Base-by-base conservation (phyloP, 192 early-diverging fungal species). In the Funneliformis geosporum region DNA sequence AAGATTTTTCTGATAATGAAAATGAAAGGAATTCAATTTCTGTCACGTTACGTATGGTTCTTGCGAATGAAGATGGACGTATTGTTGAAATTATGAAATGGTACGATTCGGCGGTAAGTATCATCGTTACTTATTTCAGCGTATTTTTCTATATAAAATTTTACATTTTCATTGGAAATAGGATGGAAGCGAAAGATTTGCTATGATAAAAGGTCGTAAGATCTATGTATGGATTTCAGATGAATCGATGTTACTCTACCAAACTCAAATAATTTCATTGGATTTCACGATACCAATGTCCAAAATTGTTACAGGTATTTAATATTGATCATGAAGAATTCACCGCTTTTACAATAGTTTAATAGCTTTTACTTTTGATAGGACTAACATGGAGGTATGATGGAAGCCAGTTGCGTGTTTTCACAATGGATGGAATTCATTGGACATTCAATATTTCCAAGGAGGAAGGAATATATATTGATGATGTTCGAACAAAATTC, bases 71-170 rank as follows among this genome's bases (percentile, higher is more conserved):
- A 39, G 77, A 79, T 60, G 14, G 27, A 25, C 66, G 61, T 21
- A 27, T 59, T 2, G 62, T 67, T 39, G 50, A 47, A 12, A 60
- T 79, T 38, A 70, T 70, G 28, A 79, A 79, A 59, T 79, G 77
- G 77, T 69, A 47, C 18, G 39, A 69, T 21, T 40, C 18, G 18
- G 21, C 27, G 18, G 67, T 69, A 43, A 12, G 67, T 69, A 42
- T 69, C 42, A 5, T n/a, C 2, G 21, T 42, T 4, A 33, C 5
- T 25, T 2, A 7, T 14, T 65, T 33, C 33, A 4, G 5, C 23
- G 14, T n/a, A 8, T 28, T 33, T 28, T 1, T 14, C 10, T 33
- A 65, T n/a, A 65, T 8, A 2, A 14, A 5, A 65, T 8, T 33
- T 27, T 65, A 1, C 16, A 65, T 16, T 65, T 33, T 33, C 16